These are phyloP conservation scores for Sextonia rubra DNA, from an alignment of 164 flowering plant species.

Conservation along the genomic window DNA sequence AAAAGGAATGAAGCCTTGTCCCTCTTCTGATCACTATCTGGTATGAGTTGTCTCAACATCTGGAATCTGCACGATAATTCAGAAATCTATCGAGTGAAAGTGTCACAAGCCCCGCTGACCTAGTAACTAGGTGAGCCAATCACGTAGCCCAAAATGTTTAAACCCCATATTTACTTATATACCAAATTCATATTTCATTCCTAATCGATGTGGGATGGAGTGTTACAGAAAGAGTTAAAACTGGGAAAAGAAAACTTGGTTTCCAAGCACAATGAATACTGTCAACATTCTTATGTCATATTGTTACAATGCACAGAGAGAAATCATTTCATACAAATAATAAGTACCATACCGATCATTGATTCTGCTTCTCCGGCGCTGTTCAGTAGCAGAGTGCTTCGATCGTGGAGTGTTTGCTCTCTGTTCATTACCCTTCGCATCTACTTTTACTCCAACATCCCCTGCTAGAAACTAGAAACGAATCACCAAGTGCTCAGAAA, in stretches of 20 bases:
- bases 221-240: too few relatives aligned
- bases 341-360: slow-evolving; percentile 67
- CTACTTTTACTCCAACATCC: slow-evolving; percentile 34
- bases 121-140: too few relatives aligned
- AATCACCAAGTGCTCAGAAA: slow-evolving; percentile 40
- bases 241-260: too few relatives aligned
- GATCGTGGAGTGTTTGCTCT: slow-evolving; percentile 63
- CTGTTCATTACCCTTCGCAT: slow-evolving; percentile 41
- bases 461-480: slow-evolving; percentile 23
- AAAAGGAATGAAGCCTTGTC: slow-evolving; percentile 90
- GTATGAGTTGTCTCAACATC: slow-evolving; percentile 78
- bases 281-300: neutral
- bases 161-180: too few relatives aligned
- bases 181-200: too few relatives aligned
- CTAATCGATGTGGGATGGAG: too few relatives aligned
- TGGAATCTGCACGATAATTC: slow-evolving; percentile 57
- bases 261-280: neutral
- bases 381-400: slow-evolving; percentile 95
- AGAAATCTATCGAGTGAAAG: neutral
- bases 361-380: slow-evolving; percentile 88
- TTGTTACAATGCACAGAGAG: neutral
- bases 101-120: too few relatives aligned
- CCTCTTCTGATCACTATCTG: slow-evolving; percentile 84
- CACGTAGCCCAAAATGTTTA: too few relatives aligned
- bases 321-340: neutral